Base-by-base conservation (phyloP, 768 basidiomycete genomes). In the Hortiboletus flavorubellus region DNA sequence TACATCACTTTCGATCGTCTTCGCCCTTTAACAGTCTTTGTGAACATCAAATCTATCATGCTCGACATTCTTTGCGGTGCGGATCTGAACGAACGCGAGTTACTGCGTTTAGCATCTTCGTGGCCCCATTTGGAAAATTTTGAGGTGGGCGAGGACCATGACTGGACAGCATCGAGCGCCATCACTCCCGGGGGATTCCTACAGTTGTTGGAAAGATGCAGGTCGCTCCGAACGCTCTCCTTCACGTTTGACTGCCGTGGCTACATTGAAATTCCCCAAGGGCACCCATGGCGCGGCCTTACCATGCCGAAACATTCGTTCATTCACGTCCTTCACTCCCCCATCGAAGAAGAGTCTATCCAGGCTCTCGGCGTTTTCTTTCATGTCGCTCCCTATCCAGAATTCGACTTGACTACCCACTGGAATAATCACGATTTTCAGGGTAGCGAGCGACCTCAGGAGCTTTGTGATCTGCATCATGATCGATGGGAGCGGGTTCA, bases 341-440 rank as follows among this genome's bases (percentile, higher is more conserved):
- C 44, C n/a, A 49, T 61, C 1, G 47, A 49, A 3, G 26, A 47
- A 33, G 47, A 29, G 11, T 51, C 60, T 6, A 29, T 62, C 4
- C 23, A 58, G 10, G 60, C 55, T 1, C 60, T 62, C 3, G 41
- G 49, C 7, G 15, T 51, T 23, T 62, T 62, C 55, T 62, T 62
- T 21, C 55, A 54, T 2, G 52, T 30, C 11, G 55, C 52, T 15
- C 46, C 55, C 1, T 53, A 40, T 38, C 55, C 60, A 2, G 1
- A 51, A 12, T 58, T 62, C 12, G 16, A 3, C 0, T 26, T 62
- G 34, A 26, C 11, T 5, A 51, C 49, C 18, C 42, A 62, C 11
- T 49, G 46, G 21, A 21, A 21, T 21, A 21, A 21, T 21, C 21
- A 2, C 21, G 1, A 2, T 21, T 21, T 21, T 2, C 21, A 2